Evolutionary conservation across 441 rosid species (phyloP).

Genomic region (Pelargonium myrrhifolium): DNA sequence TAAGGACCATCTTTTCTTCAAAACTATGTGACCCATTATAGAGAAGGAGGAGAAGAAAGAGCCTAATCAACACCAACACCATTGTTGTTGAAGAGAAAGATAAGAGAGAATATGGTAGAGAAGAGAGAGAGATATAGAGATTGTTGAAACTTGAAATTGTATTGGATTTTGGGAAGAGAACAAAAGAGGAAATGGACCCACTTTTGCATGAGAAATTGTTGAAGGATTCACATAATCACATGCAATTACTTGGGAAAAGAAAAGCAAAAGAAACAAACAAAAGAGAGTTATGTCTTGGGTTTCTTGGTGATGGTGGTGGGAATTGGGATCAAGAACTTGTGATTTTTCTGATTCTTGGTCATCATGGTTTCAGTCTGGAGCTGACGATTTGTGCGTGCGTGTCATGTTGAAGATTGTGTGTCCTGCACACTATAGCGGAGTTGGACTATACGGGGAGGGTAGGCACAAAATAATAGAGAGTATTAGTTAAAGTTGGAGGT

Average conservation of each 20-base stretch:
- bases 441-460: no score
- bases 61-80: constrained; percentile 5
- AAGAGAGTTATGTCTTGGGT: neutral
- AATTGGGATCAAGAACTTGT: neutral
- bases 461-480: no score
- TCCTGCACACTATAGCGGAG: no score
- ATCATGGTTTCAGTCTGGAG: no score
- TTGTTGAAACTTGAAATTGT: constrained; percentile 24
- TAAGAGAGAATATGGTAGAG: constrained; percentile 11
- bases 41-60: constrained; percentile 16
- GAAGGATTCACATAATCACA: constrained; percentile 60
- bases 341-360: no score
- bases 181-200: constrained; percentile 64
- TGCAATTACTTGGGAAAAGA: constrained; percentile 33
- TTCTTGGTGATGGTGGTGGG: constrained; percentile 7
- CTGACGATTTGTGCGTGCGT: no score
- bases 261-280: neutral
- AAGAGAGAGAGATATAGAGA: constrained; percentile 27
- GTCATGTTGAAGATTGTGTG: no score
- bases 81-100: neutral
- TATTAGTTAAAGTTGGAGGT: no score
- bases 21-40: constrained; percentile 25
- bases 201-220: constrained; percentile 75
- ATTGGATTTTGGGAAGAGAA: constrained; percentile 71
- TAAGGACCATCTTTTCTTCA: constrained; percentile 39